phyloP scores from a whole-genome alignment of 345 rosid genomes.

The Rhizophora mangle region DNA sequence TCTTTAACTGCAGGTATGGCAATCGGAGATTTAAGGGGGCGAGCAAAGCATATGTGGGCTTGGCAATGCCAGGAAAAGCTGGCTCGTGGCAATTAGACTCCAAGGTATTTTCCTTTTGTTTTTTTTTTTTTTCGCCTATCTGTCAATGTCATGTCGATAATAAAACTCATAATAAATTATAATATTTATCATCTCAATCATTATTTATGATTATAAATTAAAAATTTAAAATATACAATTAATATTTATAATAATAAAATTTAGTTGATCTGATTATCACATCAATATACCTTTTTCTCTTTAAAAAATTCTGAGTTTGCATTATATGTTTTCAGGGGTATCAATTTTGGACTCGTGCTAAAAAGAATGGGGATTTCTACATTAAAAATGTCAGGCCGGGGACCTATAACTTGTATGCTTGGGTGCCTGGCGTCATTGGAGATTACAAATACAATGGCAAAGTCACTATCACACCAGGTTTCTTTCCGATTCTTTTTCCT shows the following conservation, averaged over 20 bases:
- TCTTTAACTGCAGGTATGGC: no score
- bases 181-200: no score
- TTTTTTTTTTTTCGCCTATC: background rate
- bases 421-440: conserved; percentile 68
- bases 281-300: background rate
- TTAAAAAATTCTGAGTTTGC: background rate
- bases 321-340: conserved; percentile 50
- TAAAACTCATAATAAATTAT: no score
- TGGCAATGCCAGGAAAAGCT: conserved; percentile 61
- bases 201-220: no score
- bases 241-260: no score
- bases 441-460: conserved; percentile 40
- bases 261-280: background rate
- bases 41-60: conserved; percentile 54
- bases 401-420: conserved; percentile 60
- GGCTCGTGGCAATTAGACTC: conserved; percentile 84
- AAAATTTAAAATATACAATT: no score
- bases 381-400: conserved; percentile 62
- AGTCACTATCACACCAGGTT: conserved; percentile 56
- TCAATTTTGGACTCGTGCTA: conserved; percentile 77
- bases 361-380: conserved; percentile 45
- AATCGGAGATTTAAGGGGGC: conserved; percentile 15
- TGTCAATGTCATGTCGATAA: background rate
- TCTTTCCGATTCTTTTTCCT: background rate
- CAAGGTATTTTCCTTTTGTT: conserved; percentile 38